Evolutionary conservation across 2,329 filamentous ascomycete species (phyloP).

Genomic region (Phialemonium atrogriseum): DNA sequence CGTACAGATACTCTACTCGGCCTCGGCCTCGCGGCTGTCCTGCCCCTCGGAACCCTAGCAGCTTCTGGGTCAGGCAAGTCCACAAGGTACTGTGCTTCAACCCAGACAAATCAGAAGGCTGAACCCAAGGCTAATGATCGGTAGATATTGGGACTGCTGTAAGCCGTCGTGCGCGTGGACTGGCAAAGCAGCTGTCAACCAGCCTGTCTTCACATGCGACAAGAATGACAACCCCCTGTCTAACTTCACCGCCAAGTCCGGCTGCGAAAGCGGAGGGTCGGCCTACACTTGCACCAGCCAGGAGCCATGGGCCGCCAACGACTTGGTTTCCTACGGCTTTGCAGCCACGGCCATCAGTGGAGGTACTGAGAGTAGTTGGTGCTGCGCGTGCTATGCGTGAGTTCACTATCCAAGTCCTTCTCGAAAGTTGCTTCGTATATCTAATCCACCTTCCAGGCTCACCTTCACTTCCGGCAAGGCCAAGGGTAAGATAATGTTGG

Average conservation of each 20-base stretch:
- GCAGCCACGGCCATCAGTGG: conserved; percentile 50
- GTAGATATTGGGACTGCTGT: conserved; percentile 58
- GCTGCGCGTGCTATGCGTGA: conserved; percentile 55
- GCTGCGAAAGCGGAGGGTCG: conserved; percentile 44
- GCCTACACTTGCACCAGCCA: conserved; percentile 56
- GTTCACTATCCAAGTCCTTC: conserved; percentile 10
- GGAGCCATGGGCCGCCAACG: conserved; percentile 52
- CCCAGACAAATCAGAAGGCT: background rate
- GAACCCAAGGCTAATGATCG: background rate
- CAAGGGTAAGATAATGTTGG: conserved; percentile 53
- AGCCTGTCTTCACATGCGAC: conserved; percentile 45
- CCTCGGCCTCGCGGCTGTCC: conserved; percentile 9
- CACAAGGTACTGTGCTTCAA: conserved; percentile 7
- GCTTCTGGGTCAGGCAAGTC: conserved; percentile 15
- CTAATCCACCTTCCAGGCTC: conserved; percentile 39
- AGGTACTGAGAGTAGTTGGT: conserved; percentile 51
- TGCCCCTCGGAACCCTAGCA: conserved; percentile 11
- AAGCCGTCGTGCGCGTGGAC: conserved; percentile 60
- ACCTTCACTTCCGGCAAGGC: conserved; percentile 43
- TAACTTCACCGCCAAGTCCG: conserved; percentile 37
- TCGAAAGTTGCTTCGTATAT: no score
- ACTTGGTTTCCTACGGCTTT: conserved; percentile 53
- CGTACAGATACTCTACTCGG: conserved; percentile 10
- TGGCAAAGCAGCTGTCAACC: conserved; percentile 43
- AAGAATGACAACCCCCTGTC: conserved; percentile 44